Percentiles rank a stretch among this genome's conserved stretches.
phyloP scores from a whole-genome alignment of 2,329 filamentous ascomycete species.

The Fusarium newnesense region DNA sequence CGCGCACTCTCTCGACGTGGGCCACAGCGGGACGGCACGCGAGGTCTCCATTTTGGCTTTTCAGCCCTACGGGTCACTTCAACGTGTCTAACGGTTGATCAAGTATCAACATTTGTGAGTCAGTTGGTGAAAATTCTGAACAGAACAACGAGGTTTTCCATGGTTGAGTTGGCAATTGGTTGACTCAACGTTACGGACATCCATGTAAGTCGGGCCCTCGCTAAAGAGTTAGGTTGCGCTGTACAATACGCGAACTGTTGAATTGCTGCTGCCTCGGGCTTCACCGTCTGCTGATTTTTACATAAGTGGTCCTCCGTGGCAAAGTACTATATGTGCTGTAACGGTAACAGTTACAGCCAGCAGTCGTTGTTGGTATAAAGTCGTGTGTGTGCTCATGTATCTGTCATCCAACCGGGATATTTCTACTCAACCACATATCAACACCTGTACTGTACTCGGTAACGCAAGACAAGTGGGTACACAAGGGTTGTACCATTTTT shows the following conservation, averaged over 20 bases:
- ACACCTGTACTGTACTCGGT: neutral
- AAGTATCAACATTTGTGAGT: neutral
- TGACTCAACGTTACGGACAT: neutral
- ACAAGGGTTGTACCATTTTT: conserved; percentile 1
- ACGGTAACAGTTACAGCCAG: neutral
- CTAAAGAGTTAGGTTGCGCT: neutral
- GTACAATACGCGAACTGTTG: neutral
- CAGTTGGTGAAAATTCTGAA: conserved; percentile 5
- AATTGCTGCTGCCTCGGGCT: conserved; percentile 7
- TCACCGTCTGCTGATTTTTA: conserved; percentile 15
- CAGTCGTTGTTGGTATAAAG: neutral
- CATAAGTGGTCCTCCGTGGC: conserved; percentile 9
- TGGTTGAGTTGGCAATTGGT: conserved; percentile 6
- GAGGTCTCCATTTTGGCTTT: conserved; percentile 5
- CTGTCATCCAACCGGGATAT: neutral
- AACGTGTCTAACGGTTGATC: neutral
- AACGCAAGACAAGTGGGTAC: neutral
- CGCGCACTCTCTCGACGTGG: conserved; percentile 11
- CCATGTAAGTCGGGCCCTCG: conserved; percentile 19
- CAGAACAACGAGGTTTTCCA: neutral
- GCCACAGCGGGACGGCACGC: conserved; percentile 21
- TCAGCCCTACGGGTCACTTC: conserved; percentile 25
- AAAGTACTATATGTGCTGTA: neutral
- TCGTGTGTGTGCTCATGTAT: neutral
- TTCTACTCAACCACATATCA: neutral